Evolutionary conservation across 805 yeast genomes (phyloP).

Genomic region (Monosporozyma aerobia): DNA sequence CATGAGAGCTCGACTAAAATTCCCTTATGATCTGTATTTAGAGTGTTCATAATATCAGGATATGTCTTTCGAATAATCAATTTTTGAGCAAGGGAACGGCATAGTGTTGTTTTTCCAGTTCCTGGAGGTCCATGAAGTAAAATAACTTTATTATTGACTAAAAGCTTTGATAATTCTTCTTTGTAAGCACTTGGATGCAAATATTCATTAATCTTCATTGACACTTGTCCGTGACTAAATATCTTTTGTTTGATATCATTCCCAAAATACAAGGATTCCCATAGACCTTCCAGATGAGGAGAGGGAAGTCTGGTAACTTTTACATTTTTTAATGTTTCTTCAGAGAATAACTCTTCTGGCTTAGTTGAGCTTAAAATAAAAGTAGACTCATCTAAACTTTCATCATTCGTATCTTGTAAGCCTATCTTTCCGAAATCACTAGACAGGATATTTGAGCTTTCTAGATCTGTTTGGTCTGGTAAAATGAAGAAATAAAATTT

Average conservation of each 20-base stretch:
- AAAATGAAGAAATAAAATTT: constrained; percentile 7
- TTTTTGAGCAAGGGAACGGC: constrained; percentile 35
- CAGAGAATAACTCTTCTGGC: constrained; percentile 6
- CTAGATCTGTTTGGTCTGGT: constrained; percentile 11
- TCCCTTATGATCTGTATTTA: constrained; percentile 14
- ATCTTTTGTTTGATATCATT: constrained; percentile 25
- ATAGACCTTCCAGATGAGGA: constrained; percentile 23
- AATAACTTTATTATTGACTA: constrained; percentile 22
- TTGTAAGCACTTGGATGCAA: not conserved
- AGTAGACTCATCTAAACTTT: constrained; percentile 3
- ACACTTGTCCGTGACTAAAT: constrained; percentile 28
- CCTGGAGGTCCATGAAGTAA: constrained; percentile 40
- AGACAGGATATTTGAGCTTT: constrained; percentile 3
- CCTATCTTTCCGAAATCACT: constrained; percentile 29
- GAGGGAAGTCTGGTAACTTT: constrained; percentile 26
- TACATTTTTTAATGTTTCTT: constrained; percentile 12
- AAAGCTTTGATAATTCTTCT: not conserved
- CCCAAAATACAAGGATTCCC: constrained; percentile 32
- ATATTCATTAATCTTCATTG: constrained; percentile 20
- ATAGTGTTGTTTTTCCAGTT: constrained; percentile 38
- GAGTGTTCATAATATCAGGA: not conserved
- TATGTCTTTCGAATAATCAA: constrained; percentile 24
- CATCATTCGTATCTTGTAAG: constrained; percentile 6
- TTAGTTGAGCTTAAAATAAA: not conserved
- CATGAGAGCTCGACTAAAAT: constrained; percentile 36